These are phyloP conservation scores for Trypanosoma conorhini DNA, from an alignment of 208 protist species.

Conservation along the genomic window DNA sequence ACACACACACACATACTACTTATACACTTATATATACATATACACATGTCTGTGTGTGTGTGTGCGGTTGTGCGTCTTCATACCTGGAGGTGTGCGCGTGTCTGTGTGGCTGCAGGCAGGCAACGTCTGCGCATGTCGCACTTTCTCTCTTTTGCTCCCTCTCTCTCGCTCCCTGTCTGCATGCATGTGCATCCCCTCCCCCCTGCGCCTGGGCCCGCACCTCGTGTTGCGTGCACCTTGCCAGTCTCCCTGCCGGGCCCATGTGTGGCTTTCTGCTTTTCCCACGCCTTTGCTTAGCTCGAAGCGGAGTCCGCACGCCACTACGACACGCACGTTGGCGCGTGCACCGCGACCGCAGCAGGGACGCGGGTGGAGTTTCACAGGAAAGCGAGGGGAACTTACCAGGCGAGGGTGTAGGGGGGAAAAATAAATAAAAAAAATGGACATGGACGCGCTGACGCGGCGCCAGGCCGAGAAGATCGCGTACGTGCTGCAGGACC, in stretches of 20 bases:
- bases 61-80: not conserved
- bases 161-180: no score
- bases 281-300: not conserved
- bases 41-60: not conserved
- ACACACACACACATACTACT: not conserved
- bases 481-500: slow-evolving; percentile 69
- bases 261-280: not conserved
- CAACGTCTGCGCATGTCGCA: no score
- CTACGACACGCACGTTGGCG: not conserved
- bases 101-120: not conserved
- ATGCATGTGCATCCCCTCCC: no score
- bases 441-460: slow-evolving; percentile 89
- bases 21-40: not conserved
- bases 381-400: no score
- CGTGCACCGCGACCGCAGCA: not conserved
- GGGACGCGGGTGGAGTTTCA: no score
- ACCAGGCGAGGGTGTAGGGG: not conserved
- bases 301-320: not conserved
- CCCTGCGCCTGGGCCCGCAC: not conserved
- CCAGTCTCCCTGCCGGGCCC: not conserved
- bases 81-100: not conserved
- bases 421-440: slow-evolving; percentile 18
- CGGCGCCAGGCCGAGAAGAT: slow-evolving; percentile 79
- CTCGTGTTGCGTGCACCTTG: not conserved
- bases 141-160: no score